These are phyloP conservation scores for Mycena rosella DNA, from an alignment of 768 basidiomycete species.

Conservation along the genomic window DNA sequence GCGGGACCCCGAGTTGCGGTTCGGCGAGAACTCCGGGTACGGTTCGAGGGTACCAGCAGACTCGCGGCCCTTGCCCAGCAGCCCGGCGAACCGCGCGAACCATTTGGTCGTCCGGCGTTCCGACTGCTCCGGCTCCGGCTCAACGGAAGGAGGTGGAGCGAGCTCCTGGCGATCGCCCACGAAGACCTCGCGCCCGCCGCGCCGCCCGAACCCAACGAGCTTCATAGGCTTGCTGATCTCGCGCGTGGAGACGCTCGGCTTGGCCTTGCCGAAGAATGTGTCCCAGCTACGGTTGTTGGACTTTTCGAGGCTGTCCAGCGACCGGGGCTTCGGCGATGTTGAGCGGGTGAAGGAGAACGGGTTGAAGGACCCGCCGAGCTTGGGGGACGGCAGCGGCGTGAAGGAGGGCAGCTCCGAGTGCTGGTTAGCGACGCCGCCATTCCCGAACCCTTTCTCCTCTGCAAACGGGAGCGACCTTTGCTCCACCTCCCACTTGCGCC, in stretches of 20 bases:
- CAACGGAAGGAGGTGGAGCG: constrained; percentile 5
- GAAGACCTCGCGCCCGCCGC: constrained; percentile 31
- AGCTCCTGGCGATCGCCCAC: constrained; percentile 29
- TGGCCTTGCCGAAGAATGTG: constrained; percentile 32
- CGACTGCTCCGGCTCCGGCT: constrained; percentile 36
- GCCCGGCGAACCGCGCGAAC: constrained; percentile 45
- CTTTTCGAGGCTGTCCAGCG: constrained; percentile 16
- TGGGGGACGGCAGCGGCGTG: constrained; percentile 26
- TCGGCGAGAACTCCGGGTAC: constrained; percentile 36
- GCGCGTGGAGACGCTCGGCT: constrained; percentile 28
- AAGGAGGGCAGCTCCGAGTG: constrained; percentile 24
- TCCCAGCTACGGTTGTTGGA: constrained; percentile 36
- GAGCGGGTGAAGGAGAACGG: constrained; percentile 30
- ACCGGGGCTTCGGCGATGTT: constrained; percentile 16
- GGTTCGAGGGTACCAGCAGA: constrained; percentile 23
- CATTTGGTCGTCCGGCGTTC: constrained; percentile 43
- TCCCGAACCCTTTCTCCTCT: constrained; percentile 54
- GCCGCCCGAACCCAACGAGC: constrained; percentile 21
- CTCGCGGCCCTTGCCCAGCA: constrained; percentile 40
- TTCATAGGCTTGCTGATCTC: constrained; percentile 39
- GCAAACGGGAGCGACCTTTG: constrained; percentile 52
- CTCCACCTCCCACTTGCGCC: constrained; percentile 63
- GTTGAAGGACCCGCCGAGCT: constrained; percentile 29
- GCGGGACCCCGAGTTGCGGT: constrained; percentile 33
- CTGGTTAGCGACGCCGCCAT: constrained; percentile 18